Evolutionary conservation across 495 filamentous ascomycete species (phyloP).

Genomic region (Penicillium crystallinum): DNA sequence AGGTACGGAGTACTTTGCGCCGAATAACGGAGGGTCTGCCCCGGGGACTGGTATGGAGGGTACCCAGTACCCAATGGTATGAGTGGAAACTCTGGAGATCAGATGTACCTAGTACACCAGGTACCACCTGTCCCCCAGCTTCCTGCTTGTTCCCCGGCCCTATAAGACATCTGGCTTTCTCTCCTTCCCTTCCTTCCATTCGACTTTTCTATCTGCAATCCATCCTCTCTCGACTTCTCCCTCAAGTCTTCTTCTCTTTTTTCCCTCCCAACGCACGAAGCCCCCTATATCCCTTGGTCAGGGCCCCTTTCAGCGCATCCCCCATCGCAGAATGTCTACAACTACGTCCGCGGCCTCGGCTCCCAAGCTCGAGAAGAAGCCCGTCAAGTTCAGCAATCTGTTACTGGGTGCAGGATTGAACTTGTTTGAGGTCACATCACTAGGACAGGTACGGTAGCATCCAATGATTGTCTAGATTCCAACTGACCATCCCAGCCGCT

Average conservation of each 20-base stretch:
- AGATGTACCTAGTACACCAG: constrained; percentile 10
- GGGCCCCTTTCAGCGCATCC: constrained; percentile 61
- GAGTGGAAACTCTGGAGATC: constrained; percentile 16
- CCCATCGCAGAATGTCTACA: constrained; percentile 44
- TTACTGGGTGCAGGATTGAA: constrained; percentile 94
- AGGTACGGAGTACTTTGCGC: background rate
- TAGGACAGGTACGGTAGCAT: constrained; percentile 63
- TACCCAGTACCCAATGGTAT: constrained; percentile 26
- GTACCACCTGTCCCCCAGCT: constrained; percentile 10
- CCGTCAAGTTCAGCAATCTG: constrained; percentile 98
- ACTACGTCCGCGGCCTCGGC: constrained; percentile 46
- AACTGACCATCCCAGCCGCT: constrained; percentile 54
- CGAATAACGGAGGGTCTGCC: background rate
- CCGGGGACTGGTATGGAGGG: constrained; percentile 20
- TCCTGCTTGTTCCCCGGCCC: constrained; percentile 11
- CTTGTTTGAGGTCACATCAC: constrained; percentile 91
- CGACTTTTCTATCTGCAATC: constrained; percentile 5
- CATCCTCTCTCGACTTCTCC: constrained; percentile 6
- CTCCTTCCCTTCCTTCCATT: constrained; percentile 11
- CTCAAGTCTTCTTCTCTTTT: constrained; percentile 1
- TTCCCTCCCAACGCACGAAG: constrained; percentile 58
- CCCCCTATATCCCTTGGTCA: constrained; percentile 87
- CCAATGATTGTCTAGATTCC: background rate
- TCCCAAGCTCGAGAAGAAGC: constrained; percentile 87
- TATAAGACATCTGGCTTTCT: constrained; percentile 19